Base-by-base conservation (phyloP, 352 stramenopile genomes). In the Pythium biforme region DNA sequence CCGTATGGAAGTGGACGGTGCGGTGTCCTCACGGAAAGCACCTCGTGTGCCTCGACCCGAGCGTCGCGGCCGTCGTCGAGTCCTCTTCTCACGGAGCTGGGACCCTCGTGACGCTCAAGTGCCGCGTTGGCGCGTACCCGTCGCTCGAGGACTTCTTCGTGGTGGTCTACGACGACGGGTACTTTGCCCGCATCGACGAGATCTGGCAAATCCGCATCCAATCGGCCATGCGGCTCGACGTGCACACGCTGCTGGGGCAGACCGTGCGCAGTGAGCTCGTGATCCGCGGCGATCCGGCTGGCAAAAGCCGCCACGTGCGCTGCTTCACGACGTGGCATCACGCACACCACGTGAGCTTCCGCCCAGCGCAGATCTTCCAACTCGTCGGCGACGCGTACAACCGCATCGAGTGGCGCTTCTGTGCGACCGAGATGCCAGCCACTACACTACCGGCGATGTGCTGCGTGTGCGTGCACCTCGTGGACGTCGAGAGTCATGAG, bases 311-410 rank as follows among this genome's bases (percentile, higher is more conserved):
- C 45, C 60, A 69, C 49, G 77, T 88, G 8, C 69, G 70, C 49
- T 89, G 74, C 69, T 86, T 90, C 53, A 81, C 74, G 48, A 80
- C 70, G 11, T 73, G 56, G 64, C 65, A 73, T 43, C 62, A 85
- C 63, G 37, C 53, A 26, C 37, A 64, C 8, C 66, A 81, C 33
- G 60, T 94, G 19, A 72, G 75, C 45, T 97, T 98, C 58, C 85
- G 88, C 8, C 92, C 89, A 1, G 62, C 66, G 1, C 69, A 86
- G 27, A 75, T 89, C 3, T 98, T 98, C 62, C 75, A 92, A 55
- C 83, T 98, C 31, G 76, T 95, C 0, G 85, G 86, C 12, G 76
- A 92, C 55, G 92, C 90, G 7, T 97, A 97, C 77, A 98, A 98
- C 69, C 78, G 90, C 23, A 92, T 97, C 45, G 86, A 92, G 58